Conservation (phyloP, 108 stramenopile species). For the Schizochytrium sp. region DNA sequence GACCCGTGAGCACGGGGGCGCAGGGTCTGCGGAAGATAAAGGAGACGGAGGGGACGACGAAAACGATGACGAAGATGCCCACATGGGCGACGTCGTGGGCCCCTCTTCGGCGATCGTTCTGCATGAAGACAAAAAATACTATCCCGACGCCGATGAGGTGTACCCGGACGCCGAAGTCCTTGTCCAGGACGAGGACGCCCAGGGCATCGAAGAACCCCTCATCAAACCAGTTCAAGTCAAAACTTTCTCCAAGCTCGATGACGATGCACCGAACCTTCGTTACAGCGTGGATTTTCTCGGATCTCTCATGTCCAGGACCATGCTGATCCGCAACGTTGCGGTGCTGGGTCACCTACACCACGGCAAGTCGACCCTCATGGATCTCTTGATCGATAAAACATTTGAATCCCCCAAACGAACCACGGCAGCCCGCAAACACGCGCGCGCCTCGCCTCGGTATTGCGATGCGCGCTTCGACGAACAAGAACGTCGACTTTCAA, state of each 20-base stretch:
- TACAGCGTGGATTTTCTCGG: conserved; percentile 42
- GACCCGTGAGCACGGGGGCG: conserved; percentile 50
- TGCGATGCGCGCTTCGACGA: conserved; percentile 79
- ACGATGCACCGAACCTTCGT: conserved; percentile 22
- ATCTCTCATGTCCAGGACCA: conserved; percentile 39
- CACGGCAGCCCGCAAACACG: background rate
- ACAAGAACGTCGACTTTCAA: conserved; percentile 80
- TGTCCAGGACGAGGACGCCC: conserved; percentile 95
- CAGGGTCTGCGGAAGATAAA: conserved; percentile 45
- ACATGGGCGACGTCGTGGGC: conserved; percentile 18
- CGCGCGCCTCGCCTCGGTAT: conserved; percentile 34
- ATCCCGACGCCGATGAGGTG: conserved; percentile 87
- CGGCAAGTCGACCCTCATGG: conserved; percentile 84
- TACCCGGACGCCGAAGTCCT: conserved; percentile 79
- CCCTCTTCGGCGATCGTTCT: conserved; percentile 68
- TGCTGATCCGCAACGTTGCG: conserved; percentile 65
- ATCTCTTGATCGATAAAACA: conserved; percentile 63
- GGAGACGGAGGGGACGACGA: conserved; percentile 37
- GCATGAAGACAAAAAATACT: conserved; percentile 98
- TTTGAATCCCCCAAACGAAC: conserved; percentile 31
- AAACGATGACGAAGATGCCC: background rate
- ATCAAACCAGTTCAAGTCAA: conserved; percentile 75
- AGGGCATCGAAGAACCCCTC: conserved; percentile 89
- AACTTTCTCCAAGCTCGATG: conserved; percentile 51
- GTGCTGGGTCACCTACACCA: conserved; percentile 86